phyloP scores from a whole-genome alignment of 257 asterid genomes.

The Marsdenia floribunda region DNA sequence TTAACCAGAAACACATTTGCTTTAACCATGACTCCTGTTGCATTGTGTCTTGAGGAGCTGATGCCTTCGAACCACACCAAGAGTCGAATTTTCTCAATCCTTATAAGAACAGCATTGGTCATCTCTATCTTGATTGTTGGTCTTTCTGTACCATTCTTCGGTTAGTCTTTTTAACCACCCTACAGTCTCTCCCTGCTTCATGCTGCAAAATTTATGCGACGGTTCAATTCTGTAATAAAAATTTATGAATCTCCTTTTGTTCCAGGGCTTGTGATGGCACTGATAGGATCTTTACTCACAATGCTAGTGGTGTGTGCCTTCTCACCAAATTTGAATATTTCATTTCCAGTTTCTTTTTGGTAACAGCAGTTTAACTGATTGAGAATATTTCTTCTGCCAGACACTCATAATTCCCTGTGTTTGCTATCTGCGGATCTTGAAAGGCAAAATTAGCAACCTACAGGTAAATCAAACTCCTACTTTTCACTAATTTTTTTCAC shows the following conservation, averaged over 20 bases:
- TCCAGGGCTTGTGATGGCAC: constrained; percentile 78
- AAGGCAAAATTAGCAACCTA: constrained; percentile 42
- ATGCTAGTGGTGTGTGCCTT: constrained; percentile 84
- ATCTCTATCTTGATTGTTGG: constrained; percentile 73
- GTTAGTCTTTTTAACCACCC: constrained; percentile 29
- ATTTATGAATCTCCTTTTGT: not conserved
- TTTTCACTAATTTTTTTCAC: no score
- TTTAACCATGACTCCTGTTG: constrained; percentile 86
- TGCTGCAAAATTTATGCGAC: no score
- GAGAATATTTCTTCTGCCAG: constrained; percentile 27
- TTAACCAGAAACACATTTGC: constrained; percentile 65
- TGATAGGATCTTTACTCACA: constrained; percentile 82
- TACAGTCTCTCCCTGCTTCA: not conserved
- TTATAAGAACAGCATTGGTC: constrained; percentile 73
- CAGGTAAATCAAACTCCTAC: constrained; percentile 53
- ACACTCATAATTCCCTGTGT: constrained; percentile 85
- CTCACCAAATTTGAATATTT: not conserved
- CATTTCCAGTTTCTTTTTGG: not conserved
- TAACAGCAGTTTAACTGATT: not conserved
- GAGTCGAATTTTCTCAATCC: constrained; percentile 50
- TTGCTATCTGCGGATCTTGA: constrained; percentile 79
- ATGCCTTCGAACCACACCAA: constrained; percentile 55
- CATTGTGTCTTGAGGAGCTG: constrained; percentile 88
- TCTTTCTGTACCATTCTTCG: constrained; percentile 75
- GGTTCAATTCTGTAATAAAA: not conserved